A percentile compares a stretch with the other conserved stretches of the same genome.
phyloP scores from a whole-genome alignment of 176 grass and related monocot genomes.

The bread wheat (Triticum aestivum) region DNA sequence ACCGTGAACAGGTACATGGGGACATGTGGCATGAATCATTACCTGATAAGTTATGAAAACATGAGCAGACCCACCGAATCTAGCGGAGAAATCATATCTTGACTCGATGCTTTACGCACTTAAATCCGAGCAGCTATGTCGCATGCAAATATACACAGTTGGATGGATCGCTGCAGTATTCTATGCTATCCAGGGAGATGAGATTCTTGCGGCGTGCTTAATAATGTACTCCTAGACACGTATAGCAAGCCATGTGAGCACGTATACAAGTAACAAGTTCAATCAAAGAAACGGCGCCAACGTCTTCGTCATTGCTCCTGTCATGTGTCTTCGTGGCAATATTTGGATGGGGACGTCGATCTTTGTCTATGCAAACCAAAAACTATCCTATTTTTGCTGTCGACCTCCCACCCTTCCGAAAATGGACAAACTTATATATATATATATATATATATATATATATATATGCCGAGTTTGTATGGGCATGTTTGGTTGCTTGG shows the following conservation, averaged over 20 bases:
- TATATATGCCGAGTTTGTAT: too few relatives aligned
- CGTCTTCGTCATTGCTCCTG: not conserved
- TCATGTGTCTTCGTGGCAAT: not conserved
- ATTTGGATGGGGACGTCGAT: not conserved
- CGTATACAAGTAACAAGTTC: not conserved
- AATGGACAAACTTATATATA: not conserved
- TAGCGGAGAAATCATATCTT: slow-evolving; percentile 13
- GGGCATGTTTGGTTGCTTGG: too few relatives aligned
- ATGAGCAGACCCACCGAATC: slow-evolving; percentile 27
- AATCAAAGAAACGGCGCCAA: not conserved
- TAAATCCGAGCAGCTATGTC: not conserved
- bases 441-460: too few relatives aligned
- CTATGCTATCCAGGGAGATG: slow-evolving; percentile 6
- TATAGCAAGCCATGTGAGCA: slow-evolving; percentile 28
- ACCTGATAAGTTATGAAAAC: not conserved
- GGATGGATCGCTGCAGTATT: not conserved
- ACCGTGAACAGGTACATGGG: not conserved
- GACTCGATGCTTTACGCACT: not conserved
- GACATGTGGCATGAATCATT: not conserved
- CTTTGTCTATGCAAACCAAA: not conserved
- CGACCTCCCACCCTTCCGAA: too few relatives aligned
- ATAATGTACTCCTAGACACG: not conserved
- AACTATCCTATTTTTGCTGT: not conserved
- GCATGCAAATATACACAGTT: not conserved
- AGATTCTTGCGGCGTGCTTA: slow-evolving; percentile 8